Percentiles rank a stretch among this genome's conserved stretches.
phyloP scores from a whole-genome alignment of 2,329 filamentous ascomycete genomes.

The Pezicula rhizophila region DNA sequence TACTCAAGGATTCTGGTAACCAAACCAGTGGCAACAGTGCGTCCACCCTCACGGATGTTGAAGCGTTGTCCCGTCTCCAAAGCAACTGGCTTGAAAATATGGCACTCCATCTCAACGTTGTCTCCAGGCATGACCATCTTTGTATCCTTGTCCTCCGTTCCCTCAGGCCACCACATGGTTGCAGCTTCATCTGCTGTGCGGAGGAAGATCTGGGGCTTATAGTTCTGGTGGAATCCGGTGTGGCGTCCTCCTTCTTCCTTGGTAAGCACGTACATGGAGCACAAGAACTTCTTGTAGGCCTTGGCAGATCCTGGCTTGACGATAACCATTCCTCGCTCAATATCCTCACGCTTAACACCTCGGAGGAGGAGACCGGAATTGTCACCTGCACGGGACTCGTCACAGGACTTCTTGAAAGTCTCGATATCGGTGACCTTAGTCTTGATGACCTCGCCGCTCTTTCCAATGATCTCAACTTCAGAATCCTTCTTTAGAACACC shows the following conservation, averaged over 20 bases:
- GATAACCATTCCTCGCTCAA: conserved; percentile 91
- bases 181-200: conserved; percentile 81
- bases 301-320: conserved; percentile 77
- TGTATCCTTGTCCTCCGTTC: conserved; percentile 60
- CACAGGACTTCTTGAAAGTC: conserved; percentile 99
- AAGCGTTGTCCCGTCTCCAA: conserved; percentile 90
- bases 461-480: conserved; percentile 92
- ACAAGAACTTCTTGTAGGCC: conserved; percentile 85
- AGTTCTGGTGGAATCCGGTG: conserved; percentile 93
- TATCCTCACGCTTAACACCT: conserved; percentile 92
- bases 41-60: conserved; percentile 96
- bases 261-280: conserved; percentile 92
- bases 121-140: conserved; percentile 97
- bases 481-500: conserved; percentile 88
- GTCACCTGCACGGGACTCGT: conserved; percentile 91
- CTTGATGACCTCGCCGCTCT: conserved; percentile 76
- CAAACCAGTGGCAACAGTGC: conserved; percentile 79
- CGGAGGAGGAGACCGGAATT: conserved; percentile 96
- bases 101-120: conserved; percentile 95
- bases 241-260: conserved; percentile 98
- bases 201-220: conserved; percentile 93
- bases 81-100: conserved; percentile 78
- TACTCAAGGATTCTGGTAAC: conserved; percentile 64
- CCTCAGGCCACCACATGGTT: conserved; percentile 80
- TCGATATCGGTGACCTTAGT: conserved; percentile 99